Evolutionary conservation across 345 rosid species (phyloP), one percentile per base, ranked within the genome.

Genomic region (Populus nigra): DNA sequence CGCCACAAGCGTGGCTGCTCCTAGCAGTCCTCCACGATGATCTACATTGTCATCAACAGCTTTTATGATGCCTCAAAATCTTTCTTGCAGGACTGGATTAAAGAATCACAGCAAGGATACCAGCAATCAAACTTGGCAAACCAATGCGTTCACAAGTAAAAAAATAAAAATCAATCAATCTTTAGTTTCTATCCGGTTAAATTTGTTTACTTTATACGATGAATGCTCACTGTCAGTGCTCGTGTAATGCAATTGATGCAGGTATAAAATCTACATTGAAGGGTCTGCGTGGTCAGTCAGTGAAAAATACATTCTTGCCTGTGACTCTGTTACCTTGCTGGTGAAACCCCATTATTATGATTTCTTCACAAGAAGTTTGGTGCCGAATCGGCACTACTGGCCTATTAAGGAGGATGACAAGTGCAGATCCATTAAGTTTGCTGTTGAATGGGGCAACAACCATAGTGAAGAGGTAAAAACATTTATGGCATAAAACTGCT

Each of bases 131-230:
- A 90, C 69, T 84, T 93, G 65, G 90, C 93, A 50, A 83, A 78
- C 87, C 99, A 96, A 81, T 96, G 99, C 82, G 73, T 39, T 41
- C 86, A 96, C 78, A 89, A 97, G 99, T 96, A 50, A 17, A 12
- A 31, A 31, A 5, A 8, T 2, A 22, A 17, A 8, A 53, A 1
- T 35, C 12, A 23, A 29, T 8, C 36, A 9, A 29, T 9, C 36
- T 65, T 13, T 13, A 13, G 50, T 47, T 47, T 47, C 50, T 4
- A 13, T 47, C 18, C 4, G 50, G 17, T 47, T 47, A 47, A 13
- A 47, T 47, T 47, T 47, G 50, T 47, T 45, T 13, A 15, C 50
- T 47, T 47, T 4, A 12, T 13, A 13, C 0, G 50, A 13, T 47
- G 50, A 13, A 47, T 53, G 65, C 18, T n/a, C 47, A 1, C 11